phyloP scores from a whole-genome alignment of 2,329 filamentous ascomycete species.

The Cercospora nicotianae region DNA sequence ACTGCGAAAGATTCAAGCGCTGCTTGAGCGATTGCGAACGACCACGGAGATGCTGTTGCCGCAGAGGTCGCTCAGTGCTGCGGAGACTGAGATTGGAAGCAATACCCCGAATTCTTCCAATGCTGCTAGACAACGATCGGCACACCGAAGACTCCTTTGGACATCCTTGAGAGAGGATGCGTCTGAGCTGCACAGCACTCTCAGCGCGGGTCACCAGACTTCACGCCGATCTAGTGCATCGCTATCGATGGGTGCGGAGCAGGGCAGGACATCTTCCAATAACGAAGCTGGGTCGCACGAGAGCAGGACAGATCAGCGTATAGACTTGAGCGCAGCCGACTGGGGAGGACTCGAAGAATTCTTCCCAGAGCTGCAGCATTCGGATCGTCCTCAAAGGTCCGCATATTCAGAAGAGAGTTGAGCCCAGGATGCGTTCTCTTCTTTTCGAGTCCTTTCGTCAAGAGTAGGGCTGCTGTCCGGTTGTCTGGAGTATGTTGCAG shows the following conservation, averaged over 20 bases:
- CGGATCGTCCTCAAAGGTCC: background rate
- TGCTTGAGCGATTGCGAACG: conserved; percentile 16
- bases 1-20: conserved; percentile 17
- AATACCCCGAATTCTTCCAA: background rate
- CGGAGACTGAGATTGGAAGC: background rate
- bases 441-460: background rate
- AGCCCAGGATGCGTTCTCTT: background rate
- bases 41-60: conserved; percentile 13
- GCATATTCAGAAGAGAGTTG: background rate
- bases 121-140: background rate
- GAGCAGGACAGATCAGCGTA: background rate
- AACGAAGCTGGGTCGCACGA: background rate
- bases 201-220: background rate
- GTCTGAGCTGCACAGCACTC: conserved; percentile 1
- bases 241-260: background rate
- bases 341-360: conserved; percentile 21
- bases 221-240: background rate
- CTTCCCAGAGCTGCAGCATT: conserved; percentile 11
- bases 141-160: background rate
- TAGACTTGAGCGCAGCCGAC: conserved; percentile 15
- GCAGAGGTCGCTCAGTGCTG: background rate
- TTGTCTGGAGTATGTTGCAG: background rate
- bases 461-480: background rate
- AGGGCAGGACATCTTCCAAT: background rate
- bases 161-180: conserved; percentile 7